phyloP scores from a whole-genome alignment of 1,284 basidiomycete genomes.

The Ustilago shanxiensis region DNA sequence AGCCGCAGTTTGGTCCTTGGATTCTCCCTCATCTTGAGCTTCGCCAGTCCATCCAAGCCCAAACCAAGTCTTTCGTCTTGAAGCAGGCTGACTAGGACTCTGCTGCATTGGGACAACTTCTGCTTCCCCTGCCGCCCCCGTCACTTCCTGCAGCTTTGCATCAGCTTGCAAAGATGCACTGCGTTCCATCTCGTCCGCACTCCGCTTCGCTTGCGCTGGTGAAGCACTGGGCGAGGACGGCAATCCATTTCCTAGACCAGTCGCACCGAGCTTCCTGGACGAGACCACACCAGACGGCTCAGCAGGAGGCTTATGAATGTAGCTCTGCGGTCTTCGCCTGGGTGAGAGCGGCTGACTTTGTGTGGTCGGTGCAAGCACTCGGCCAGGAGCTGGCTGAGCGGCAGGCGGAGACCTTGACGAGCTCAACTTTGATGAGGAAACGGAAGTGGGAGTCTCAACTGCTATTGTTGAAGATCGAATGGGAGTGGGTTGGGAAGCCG shows the following conservation, averaged over 20 bases:
- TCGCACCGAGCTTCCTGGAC: slow-evolving; percentile 22
- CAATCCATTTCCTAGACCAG: slow-evolving; percentile 24
- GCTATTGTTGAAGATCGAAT: slow-evolving; percentile 19
- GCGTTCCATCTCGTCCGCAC: slow-evolving; percentile 43
- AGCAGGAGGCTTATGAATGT: slow-evolving; percentile 28
- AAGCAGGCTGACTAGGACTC: slow-evolving; percentile 19
- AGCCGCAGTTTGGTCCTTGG: neutral
- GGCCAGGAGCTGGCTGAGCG: neutral
- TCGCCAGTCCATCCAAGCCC: slow-evolving; percentile 32
- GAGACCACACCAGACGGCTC: slow-evolving; percentile 31
- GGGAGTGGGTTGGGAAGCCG: slow-evolving; percentile 3
- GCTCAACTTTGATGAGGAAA: neutral
- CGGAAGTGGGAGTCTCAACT: slow-evolving; percentile 1
- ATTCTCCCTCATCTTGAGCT: neutral
- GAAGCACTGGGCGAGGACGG: slow-evolving; percentile 17
- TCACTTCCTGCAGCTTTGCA: slow-evolving; percentile 10
- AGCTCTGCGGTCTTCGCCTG: slow-evolving; percentile 30
- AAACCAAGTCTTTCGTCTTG: slow-evolving; percentile 47
- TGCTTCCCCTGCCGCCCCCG: neutral
- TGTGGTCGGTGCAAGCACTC: slow-evolving; percentile 1
- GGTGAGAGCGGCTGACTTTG: slow-evolving; percentile 25
- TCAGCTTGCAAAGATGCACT: slow-evolving; percentile 13
- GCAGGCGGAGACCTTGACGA: slow-evolving; percentile 9
- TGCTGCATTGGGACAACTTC: slow-evolving; percentile 4
- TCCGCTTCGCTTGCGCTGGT: slow-evolving; percentile 27